Evolutionary conservation across 2,329 filamentous ascomycete species (phyloP).

Genomic region (Ophioceras dolichostomum): DNA sequence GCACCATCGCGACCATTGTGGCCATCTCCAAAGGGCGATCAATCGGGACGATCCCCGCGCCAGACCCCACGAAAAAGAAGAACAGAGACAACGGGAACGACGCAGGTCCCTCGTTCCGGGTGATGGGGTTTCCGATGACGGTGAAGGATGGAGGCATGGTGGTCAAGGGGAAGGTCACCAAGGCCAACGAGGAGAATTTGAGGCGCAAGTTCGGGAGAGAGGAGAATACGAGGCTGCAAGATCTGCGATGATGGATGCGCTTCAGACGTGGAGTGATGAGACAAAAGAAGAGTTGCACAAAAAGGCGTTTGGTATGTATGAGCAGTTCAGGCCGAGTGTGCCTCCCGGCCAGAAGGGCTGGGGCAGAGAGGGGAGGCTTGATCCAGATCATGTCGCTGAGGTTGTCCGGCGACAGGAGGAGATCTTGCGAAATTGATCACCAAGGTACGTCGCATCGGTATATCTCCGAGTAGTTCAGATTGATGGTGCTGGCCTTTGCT

Average conservation of each 20-base stretch:
- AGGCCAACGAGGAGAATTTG: slow-evolving; percentile 3
- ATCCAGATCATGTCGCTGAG: slow-evolving; percentile 3
- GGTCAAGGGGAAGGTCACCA: slow-evolving; percentile 5
- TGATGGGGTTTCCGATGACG: slow-evolving; percentile 7
- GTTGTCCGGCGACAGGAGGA: not conserved
- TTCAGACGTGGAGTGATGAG: slow-evolving; percentile 5
- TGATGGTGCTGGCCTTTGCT: no score
- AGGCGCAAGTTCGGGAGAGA: slow-evolving; percentile 4
- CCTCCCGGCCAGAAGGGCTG: slow-evolving; percentile 5
- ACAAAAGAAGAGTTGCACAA: slow-evolving; percentile 4
- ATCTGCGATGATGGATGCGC: slow-evolving; percentile 1
- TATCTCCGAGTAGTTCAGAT: no score
- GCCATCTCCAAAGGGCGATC: slow-evolving; percentile 7
- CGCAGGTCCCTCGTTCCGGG: not conserved
- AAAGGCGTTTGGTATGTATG: slow-evolving; percentile 6
- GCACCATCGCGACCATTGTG: slow-evolving; percentile 6
- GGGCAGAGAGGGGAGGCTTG: slow-evolving; percentile 5
- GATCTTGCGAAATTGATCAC: no score
- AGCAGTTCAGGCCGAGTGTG: slow-evolving; percentile 6
- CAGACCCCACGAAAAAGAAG: slow-evolving; percentile 1
- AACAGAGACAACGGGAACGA: not conserved
- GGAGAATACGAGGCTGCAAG: not conserved
- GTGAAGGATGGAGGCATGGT: slow-evolving; percentile 5
- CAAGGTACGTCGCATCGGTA: no score
- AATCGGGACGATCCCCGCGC: slow-evolving; percentile 4